Base-by-base conservation (phyloP, 2,329 filamentous ascomycete species). In the Exserohilum rostratum region DNA sequence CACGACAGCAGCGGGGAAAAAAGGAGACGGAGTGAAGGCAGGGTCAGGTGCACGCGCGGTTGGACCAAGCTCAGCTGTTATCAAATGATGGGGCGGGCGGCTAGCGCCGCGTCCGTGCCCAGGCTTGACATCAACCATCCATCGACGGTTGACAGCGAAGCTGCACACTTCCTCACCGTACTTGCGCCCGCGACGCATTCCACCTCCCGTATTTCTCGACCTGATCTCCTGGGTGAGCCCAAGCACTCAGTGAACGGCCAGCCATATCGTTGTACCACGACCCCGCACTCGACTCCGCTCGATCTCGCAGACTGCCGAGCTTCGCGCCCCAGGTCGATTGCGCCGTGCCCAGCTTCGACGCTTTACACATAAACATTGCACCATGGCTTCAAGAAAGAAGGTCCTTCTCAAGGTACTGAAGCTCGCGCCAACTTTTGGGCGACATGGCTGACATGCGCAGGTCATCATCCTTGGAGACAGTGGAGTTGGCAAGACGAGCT, bases 401-500 rank as follows among this genome's bases (percentile, higher is more conserved):
- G 90, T 93, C 66, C 85, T 95, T 64, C 82, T 95, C 76, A 95
- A 95, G 89, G 90, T 93, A 82, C 65, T 73, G 12, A 35, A 56
- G 48, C 49, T 53, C 17, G 9, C 6, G 3, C 2, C 5, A 5
- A 10, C 15, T 38, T 5, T n/a, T 30, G n/a, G n/a, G 15, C 18
- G 15, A 3, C 31, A 6, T 25, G 3, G 39, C 64, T 71, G 47
- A 71, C 48, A 55, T 49, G 46, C 44, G 30, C 52, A 98, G 93
- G 93, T 99, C 73, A 99, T 99, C 73, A 98, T 99, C 80, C 88
- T 99, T 68, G 95, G 95, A 70, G 95, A 99, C 79, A 98, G 93
- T 79, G 95, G 95, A 80, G 95, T 99, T 60, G 95, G 95, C 77
- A 99, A 99, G 85, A 99, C 95, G 58, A 97, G 92, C 79, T 87